Percentiles rank a stretch among this genome's conserved stretches.
Conservation (phyloP, 169 alveolate genomes). For the Condylostoma magnum region DNA sequence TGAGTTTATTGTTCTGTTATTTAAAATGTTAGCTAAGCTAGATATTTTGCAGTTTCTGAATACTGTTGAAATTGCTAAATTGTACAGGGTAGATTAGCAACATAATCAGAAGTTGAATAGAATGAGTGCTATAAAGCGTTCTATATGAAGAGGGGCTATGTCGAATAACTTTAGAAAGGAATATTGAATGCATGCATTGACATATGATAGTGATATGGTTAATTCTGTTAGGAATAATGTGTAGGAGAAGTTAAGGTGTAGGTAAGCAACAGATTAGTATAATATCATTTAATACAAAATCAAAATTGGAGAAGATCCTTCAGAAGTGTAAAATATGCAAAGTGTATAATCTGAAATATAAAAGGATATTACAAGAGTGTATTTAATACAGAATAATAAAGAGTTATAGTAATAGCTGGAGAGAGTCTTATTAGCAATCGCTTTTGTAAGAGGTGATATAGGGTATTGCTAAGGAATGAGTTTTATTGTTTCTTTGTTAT, state of each 20-base stretch:
- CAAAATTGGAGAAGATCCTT: too few species aligned
- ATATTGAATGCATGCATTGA: too few species aligned
- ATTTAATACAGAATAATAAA: constrained; percentile 25
- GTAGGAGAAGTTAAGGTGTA: too few species aligned
- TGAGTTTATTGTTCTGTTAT: too few species aligned
- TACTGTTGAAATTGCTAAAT: constrained; percentile 18
- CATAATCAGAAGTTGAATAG: background rate
- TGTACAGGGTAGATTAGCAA: background rate
- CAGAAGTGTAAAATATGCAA: too few species aligned
- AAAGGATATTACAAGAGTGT: constrained; percentile 49
- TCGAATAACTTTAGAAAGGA: background rate
- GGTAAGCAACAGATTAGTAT: too few species aligned
- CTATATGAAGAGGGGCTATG: constrained; percentile 25
- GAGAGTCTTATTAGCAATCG: constrained; percentile 38
- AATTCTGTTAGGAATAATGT: too few species aligned
- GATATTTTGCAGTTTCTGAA: background rate
- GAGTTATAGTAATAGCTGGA: constrained; percentile 32
- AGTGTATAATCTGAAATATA: background rate
- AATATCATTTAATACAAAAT: too few species aligned
- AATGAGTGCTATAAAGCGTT: constrained; percentile 1
- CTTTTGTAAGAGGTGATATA: constrained; percentile 42
- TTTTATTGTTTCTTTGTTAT: constrained; percentile 41
- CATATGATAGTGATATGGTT: too few species aligned
- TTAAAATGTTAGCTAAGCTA: too few species aligned
- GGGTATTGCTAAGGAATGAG: constrained; percentile 70